Percentiles rank a stretch among this genome's conserved stretches.
Conservation (phyloP, 2,329 filamentous ascomycete species). For the Colletotrichum sp. region DNA sequence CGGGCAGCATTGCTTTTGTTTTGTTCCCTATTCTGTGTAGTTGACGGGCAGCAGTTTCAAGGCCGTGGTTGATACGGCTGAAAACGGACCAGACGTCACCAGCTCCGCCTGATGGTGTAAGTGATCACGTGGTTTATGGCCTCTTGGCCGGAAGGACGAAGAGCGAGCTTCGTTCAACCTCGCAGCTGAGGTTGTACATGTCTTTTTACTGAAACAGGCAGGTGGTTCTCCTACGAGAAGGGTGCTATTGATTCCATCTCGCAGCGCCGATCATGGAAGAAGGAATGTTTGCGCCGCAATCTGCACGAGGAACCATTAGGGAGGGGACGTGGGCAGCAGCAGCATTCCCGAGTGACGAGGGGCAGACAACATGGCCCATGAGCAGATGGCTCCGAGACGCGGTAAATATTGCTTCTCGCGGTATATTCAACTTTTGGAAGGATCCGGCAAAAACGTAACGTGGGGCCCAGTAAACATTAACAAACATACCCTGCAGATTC, state of each 20-base stretch:
- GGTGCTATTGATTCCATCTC: neutral
- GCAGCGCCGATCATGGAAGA: neutral
- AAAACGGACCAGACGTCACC: neutral
- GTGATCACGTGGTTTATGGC: neutral
- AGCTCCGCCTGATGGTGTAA: neutral
- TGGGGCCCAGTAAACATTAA: neutral
- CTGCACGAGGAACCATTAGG: neutral
- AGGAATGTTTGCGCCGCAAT: neutral
- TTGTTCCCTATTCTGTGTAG: no score
- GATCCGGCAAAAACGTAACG: neutral
- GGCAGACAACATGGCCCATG: neutral
- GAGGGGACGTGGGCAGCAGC: neutral
- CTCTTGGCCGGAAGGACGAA: neutral
- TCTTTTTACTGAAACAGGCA: neutral
- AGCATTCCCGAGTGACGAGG: neutral
- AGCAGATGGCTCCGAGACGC: neutral
- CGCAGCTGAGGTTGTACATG: neutral
- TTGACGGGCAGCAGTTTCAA: neutral
- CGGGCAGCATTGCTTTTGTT: neutral
- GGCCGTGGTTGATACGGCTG: neutral
- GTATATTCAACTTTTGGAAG: neutral
- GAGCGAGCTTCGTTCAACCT: neutral
- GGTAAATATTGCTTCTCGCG: neutral
- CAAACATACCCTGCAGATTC: conserved; percentile 14
- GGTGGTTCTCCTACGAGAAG: neutral